Conservation (phyloP, 345 rosid species). For the Passiflora organensis region DNA sequence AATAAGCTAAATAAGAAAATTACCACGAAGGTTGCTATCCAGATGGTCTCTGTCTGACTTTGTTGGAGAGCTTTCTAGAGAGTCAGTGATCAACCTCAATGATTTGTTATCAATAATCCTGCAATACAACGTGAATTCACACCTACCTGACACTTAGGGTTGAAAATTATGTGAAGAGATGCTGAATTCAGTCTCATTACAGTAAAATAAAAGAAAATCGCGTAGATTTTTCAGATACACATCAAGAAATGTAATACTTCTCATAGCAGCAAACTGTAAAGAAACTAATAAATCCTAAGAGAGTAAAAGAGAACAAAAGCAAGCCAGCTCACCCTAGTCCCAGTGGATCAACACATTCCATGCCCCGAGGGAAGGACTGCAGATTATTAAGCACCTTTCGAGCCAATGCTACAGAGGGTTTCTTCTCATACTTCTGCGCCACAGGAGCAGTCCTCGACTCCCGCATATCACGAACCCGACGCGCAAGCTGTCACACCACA, state of each 20-base stretch:
- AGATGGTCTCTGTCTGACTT: constrained; percentile 45
- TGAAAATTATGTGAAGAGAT: too few relatives aligned
- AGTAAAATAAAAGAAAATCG: too few relatives aligned
- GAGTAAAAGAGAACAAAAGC: not conserved
- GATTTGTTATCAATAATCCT: constrained; percentile 91
- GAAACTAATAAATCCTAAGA: not conserved
- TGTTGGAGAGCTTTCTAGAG: constrained; percentile 58
- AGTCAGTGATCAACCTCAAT: constrained; percentile 69
- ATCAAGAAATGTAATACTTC: not conserved
- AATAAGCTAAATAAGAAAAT: constrained; percentile 4
- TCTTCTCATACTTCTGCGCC: constrained; percentile 63
- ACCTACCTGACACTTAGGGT: not conserved
- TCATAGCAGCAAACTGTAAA: not conserved
- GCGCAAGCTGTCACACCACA: constrained; percentile 54
- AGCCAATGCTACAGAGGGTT: constrained; percentile 37
- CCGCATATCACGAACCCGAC: constrained; percentile 93
- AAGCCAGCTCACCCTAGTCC: constrained; percentile 69
- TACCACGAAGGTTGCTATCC: constrained; percentile 74
- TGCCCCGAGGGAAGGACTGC: constrained; percentile 87
- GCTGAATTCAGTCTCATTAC: not conserved
- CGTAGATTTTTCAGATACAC: constrained; percentile 8
- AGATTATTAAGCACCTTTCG: constrained; percentile 50
- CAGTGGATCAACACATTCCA: constrained; percentile 94
- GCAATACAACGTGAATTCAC: constrained; percentile 19
- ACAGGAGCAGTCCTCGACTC: constrained; percentile 78